These are phyloP conservation scores for Wickerhamiella nectarea DNA, from an alignment of 805 yeast species.

Conservation along the genomic window DNA sequence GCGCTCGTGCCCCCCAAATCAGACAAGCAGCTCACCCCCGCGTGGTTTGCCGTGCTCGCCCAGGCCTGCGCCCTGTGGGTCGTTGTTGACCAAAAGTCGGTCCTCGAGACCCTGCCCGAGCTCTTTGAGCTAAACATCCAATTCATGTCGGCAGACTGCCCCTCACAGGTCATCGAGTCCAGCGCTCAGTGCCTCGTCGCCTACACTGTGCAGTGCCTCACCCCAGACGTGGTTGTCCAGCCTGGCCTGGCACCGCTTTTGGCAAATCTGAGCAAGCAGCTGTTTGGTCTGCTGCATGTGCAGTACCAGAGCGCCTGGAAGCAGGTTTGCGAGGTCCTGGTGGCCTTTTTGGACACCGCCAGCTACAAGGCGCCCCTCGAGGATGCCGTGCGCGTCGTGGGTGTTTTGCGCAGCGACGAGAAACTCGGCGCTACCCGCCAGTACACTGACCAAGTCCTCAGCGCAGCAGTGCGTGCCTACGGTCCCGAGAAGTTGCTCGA, in stretches of 20 bases:
- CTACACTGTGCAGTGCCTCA: conserved; percentile 45
- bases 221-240: conserved; percentile 40
- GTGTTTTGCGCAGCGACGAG: conserved; percentile 76
- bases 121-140: conserved; percentile 42
- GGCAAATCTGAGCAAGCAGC: conserved; percentile 37
- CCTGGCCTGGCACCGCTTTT: conserved; percentile 25
- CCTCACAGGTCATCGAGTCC: conserved; percentile 39
- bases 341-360: conserved; percentile 48
- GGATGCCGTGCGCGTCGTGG: conserved; percentile 55
- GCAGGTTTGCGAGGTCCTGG: conserved; percentile 56
- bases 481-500: conserved; percentile 78
- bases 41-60: conserved; percentile 92
- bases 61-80: conserved; percentile 55
- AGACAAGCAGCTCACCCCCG: conserved; percentile 76
- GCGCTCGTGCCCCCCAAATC: conserved; percentile 69
- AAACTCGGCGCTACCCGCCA: conserved; percentile 47
- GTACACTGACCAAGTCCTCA: conserved; percentile 69
- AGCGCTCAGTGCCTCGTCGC: conserved; percentile 84
- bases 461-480: conserved; percentile 60
- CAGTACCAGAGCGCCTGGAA: conserved; percentile 64
- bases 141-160: conserved; percentile 44
- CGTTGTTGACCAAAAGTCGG: conserved; percentile 36
- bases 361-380: conserved; percentile 58
- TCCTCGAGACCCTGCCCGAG: conserved; percentile 43
- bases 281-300: conserved; percentile 51